Conservation (phyloP, 345 rosid genomes). For the Hypericum perforatum region DNA sequence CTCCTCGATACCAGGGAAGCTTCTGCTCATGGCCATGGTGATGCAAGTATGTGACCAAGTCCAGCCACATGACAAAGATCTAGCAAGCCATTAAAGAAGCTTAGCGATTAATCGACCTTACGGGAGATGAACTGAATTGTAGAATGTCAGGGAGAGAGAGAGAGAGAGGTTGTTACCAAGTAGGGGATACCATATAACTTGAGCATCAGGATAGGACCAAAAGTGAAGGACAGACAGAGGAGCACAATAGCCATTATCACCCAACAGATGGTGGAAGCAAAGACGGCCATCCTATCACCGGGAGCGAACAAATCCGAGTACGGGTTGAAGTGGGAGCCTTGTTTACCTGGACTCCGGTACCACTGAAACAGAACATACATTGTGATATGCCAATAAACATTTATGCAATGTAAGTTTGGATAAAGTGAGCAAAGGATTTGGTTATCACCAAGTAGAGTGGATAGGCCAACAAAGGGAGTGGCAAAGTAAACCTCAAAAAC, state of each 20-base stretch:
- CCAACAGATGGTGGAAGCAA: slow-evolving; percentile 53
- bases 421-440: not conserved
- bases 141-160: not conserved
- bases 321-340: slow-evolving; percentile 27
- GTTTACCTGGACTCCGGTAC: slow-evolving; percentile 24
- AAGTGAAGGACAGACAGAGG: slow-evolving; percentile 21
- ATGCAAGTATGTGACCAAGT: slow-evolving; percentile 5
- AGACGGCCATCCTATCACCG: slow-evolving; percentile 12
- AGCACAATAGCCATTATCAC: slow-evolving; percentile 51
- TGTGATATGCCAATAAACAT: not conserved
- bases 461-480: slow-evolving; percentile 58
- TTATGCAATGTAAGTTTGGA: not conserved
- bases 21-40: slow-evolving; percentile 4
- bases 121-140: not conserved
- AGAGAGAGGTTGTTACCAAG: slow-evolving; percentile 24
- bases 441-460: slow-evolving; percentile 54
- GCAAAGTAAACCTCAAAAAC: slow-evolving; percentile 48
- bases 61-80: slow-evolving; percentile 5
- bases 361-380: slow-evolving; percentile 10
- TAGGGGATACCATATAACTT: slow-evolving; percentile 72
- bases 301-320: slow-evolving; percentile 22
- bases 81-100: not conserved
- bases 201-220: slow-evolving; percentile 40
- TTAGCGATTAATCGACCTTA: not conserved
- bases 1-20: slow-evolving; percentile 2